A percentile compares a stretch with the other conserved stretches of the same genome.
Evolutionary conservation across 2,329 filamentous ascomycete species (phyloP).

Genomic region (Ascochyta viciae-villosae): DNA sequence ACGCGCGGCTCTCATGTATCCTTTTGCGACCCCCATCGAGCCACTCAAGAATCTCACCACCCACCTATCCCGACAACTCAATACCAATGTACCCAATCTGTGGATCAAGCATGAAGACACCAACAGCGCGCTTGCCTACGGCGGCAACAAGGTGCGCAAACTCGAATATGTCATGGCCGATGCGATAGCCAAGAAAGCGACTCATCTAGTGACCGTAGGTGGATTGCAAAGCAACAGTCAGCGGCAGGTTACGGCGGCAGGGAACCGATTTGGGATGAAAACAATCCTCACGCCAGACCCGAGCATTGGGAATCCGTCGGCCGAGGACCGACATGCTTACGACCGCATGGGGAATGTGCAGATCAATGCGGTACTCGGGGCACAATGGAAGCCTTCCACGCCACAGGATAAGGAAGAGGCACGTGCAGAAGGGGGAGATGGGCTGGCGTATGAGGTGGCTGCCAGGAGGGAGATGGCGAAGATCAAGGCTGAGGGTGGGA

Average conservation of each 20-base stretch:
- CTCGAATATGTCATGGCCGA: constrained; percentile 15
- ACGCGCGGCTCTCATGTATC: constrained; percentile 9
- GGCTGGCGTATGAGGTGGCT: constrained; percentile 13
- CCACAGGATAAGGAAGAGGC: not conserved
- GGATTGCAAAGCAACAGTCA: constrained; percentile 16
- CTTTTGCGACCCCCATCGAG: constrained; percentile 4
- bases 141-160: constrained; percentile 17
- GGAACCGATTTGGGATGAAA: constrained; percentile 11
- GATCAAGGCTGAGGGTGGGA: constrained; percentile 3
- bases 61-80: not conserved
- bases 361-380: constrained; percentile 5
- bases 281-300: constrained; percentile 11
- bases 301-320: constrained; percentile 11
- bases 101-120: constrained; percentile 19
- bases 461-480: constrained; percentile 9
- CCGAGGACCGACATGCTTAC: not conserved
- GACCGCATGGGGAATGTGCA: constrained; percentile 9
- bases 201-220: constrained; percentile 14
- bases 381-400: constrained; percentile 10
- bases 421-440: constrained; percentile 1
- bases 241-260: constrained; percentile 10
- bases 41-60: constrained; percentile 8
- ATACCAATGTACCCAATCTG: not conserved
- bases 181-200: constrained; percentile 11
- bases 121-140: constrained; percentile 16